A percentile compares a stretch with the other conserved stretches of the same genome.
Conservation (phyloP, 257 asterid genomes). For the Ilex asprella region DNA sequence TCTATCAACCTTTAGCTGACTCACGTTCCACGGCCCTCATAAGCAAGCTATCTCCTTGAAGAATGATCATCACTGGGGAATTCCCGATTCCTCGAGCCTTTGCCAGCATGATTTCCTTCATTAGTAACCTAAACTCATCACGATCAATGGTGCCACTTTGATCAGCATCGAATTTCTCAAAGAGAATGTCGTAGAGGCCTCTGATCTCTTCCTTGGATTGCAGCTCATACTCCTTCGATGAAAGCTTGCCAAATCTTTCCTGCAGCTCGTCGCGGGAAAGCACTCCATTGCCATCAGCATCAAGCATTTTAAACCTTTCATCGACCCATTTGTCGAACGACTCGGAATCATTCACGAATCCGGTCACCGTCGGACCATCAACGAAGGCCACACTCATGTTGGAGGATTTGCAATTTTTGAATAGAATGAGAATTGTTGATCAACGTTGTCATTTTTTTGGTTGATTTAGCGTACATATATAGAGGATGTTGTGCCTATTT, state of each 20-base stretch:
- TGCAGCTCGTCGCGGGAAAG: conserved; percentile 46
- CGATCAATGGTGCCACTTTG: conserved; percentile 39
- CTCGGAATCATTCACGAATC: conserved; percentile 38
- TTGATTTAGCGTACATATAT: too few relatives aligned
- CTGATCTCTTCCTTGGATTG: conserved; percentile 52
- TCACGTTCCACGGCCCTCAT: conserved; percentile 52
- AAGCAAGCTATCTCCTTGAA: conserved; percentile 61
- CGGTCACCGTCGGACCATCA: conserved; percentile 38
- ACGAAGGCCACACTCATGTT: conserved; percentile 45
- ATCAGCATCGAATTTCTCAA: conserved; percentile 41
- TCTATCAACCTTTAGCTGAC: not conserved
- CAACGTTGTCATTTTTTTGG: too few relatives aligned
- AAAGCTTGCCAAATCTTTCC: conserved; percentile 33
- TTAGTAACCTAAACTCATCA: conserved; percentile 26
- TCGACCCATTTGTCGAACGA: conserved; percentile 42
- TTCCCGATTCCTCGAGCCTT: conserved; percentile 63
- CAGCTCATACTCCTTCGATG: conserved; percentile 40
- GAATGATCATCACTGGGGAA: conserved; percentile 49
- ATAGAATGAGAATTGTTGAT: too few relatives aligned
- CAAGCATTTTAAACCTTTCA: conserved; percentile 42
- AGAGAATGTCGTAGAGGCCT: conserved; percentile 31
- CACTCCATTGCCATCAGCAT: conserved; percentile 39
- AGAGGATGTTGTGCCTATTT: too few relatives aligned
- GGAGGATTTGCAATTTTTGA: too few relatives aligned
- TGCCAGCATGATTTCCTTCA: conserved; percentile 56